Conservation (phyloP, 257 asterid species). For the Gentiana straminea region DNA sequence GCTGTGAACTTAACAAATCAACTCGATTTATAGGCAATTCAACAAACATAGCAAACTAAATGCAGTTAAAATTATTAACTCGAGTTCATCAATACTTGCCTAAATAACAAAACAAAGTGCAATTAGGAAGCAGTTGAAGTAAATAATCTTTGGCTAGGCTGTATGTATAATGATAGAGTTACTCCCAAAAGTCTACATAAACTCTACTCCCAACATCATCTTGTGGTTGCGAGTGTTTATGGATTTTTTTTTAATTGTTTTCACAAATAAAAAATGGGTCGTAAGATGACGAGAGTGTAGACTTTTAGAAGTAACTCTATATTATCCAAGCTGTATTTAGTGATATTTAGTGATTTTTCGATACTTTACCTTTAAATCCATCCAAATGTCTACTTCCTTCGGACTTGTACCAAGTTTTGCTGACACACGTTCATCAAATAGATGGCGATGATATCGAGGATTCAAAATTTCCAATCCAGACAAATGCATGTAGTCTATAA, state of each 20-base stretch:
- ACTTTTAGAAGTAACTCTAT: too few relatives aligned
- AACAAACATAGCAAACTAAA: slow-evolving; percentile 2
- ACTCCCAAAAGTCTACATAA: too few relatives aligned
- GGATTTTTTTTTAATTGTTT: too few relatives aligned
- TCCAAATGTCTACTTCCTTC: slow-evolving; percentile 16
- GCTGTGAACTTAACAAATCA: slow-evolving; percentile 4
- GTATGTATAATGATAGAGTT: slow-evolving; percentile 3
- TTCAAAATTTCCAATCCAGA: slow-evolving; percentile 11
- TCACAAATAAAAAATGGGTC: too few relatives aligned
- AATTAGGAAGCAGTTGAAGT: slow-evolving; percentile 21
- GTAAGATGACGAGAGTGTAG: too few relatives aligned
- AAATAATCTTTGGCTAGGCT: slow-evolving; percentile 29
- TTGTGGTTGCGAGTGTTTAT: too few relatives aligned
- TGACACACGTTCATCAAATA: slow-evolving; percentile 20
- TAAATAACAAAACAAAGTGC: slow-evolving; percentile 15
- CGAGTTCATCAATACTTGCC: slow-evolving; percentile 21
- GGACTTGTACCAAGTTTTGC: slow-evolving; percentile 4
- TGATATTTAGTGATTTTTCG: slow-evolving; percentile 10
- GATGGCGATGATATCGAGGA: slow-evolving; percentile 21
- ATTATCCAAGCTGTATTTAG: too few relatives aligned
- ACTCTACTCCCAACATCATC: too few relatives aligned
- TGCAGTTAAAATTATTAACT: slow-evolving; percentile 10
- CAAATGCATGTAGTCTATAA: slow-evolving; percentile 7
- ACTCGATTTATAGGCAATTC: slow-evolving; percentile 20
- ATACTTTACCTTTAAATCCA: slow-evolving; percentile 14